Conservation (phyloP, 2,329 filamentous ascomycete genomes). For the Penicillium sp. region DNA sequence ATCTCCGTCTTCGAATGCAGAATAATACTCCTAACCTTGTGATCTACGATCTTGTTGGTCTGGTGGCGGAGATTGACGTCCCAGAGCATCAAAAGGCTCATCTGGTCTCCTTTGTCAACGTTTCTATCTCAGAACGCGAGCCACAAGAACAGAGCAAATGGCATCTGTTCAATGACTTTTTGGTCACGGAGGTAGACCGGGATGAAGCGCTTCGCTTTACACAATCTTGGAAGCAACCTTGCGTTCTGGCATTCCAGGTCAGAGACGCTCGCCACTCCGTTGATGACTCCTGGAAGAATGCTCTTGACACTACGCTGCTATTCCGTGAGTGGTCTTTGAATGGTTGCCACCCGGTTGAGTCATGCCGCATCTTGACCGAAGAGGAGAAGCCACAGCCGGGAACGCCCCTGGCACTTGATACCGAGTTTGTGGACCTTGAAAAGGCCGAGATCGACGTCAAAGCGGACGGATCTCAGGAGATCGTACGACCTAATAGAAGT, state of each 20-base stretch:
- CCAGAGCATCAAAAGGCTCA: conserved; percentile 84
- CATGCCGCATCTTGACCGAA: conserved; percentile 36
- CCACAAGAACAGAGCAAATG: conserved; percentile 67
- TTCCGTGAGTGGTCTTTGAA: conserved; percentile 68
- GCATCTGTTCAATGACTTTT: conserved; percentile 97
- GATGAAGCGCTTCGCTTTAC: conserved; percentile 89
- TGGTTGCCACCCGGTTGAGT: conserved; percentile 39
- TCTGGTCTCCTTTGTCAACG: conserved; percentile 86
- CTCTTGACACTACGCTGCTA: conserved; percentile 78
- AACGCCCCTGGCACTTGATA: conserved; percentile 84
- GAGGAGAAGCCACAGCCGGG: conserved; percentile 68
- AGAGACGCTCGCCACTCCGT: conserved; percentile 78
- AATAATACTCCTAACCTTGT: conserved; percentile 75
- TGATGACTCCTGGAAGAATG: conserved; percentile 81
- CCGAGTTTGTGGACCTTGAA: conserved; percentile 91
- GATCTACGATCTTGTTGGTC: conserved; percentile 86
- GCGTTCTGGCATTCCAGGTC: conserved; percentile 80
- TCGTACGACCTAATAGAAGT: conserved; percentile 84
- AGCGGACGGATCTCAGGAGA: conserved; percentile 86
- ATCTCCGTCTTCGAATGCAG: conserved; percentile 76
- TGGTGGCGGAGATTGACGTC: conserved; percentile 86
- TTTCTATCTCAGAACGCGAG: conserved; percentile 49
- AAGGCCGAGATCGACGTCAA: conserved; percentile 96
- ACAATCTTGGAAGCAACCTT: conserved; percentile 86
- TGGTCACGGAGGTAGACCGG: conserved; percentile 74